These are phyloP conservation scores for Isoetes taiwanensis DNA, from an alignment of 75 land plant species.

Conservation along the genomic window DNA sequence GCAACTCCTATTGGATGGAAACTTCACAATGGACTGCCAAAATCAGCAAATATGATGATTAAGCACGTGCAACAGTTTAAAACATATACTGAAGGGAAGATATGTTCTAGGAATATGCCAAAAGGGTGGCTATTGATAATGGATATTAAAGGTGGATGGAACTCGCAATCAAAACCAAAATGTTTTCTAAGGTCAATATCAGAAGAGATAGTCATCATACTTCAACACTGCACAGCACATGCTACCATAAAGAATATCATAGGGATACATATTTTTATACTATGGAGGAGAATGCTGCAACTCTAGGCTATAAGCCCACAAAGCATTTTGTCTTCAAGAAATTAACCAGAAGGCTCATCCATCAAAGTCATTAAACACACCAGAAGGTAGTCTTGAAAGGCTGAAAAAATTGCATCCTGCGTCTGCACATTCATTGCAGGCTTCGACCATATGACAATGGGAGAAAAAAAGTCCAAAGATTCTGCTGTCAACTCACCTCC, in stretches of 20 bases:
- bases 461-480: constrained; percentile 86
- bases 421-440: constrained; percentile 40
- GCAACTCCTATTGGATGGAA: no score
- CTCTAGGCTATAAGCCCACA: background rate
- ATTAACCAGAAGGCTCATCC: background rate
- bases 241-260: background rate
- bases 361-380: constrained; percentile 26
- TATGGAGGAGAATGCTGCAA: background rate
- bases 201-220: no score
- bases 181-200: no score
- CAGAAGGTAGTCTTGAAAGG: constrained; percentile 76
- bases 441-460: constrained; percentile 84
- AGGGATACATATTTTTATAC: background rate
- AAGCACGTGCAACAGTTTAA: no score
- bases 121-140: no score
- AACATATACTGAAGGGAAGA: no score
- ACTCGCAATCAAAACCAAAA: no score
- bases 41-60: no score
- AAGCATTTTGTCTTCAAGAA: background rate
- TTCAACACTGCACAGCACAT: no score
- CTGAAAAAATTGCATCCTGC: constrained; percentile 54
- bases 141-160: no score
- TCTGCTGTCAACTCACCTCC: constrained; percentile 84
- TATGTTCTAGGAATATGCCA: no score
- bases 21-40: no score